Evolutionary conservation across 2,329 filamentous ascomycete genomes (phyloP), one percentile per base, ranked within the genome.

Genomic region (Lecanicillium sp.): DNA sequence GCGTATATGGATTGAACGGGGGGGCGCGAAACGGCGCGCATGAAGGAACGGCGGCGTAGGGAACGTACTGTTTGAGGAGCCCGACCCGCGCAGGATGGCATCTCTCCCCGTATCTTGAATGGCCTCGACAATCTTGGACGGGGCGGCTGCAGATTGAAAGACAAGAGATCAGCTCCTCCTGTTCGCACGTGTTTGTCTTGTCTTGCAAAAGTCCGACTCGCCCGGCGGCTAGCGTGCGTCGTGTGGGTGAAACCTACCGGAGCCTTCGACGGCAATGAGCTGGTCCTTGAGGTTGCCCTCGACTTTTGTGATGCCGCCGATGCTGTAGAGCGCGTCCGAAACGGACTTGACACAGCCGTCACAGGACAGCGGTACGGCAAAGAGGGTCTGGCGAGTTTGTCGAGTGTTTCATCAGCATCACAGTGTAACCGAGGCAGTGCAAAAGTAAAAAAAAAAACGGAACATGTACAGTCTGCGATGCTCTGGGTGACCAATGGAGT

Each of bases 341-440:
- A 98, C 83, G 60, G 89, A 84, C 67, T 90, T 85, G 66, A 95
- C 81, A 72, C 93, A 97, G 62, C 78, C 75, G 59, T 95, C 85
- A 72, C 93, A 97, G 69, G 84, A 89, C 74, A 97, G 84, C 48
- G 90, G 90, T 58, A 97, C 93, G 54, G 91, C 90, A 67, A 97
- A 97, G 55, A 91, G 85, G 52, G 91, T 95, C 86, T 97, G 55
- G 56, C 55, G 32, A 26, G 27, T 29, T 29, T 23, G 38, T 32
- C 21, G 29, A 11, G 37, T n/a, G 47, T 48, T 51, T 49, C 44
- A 48, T 54, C 38, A 48, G 45, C 21, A 20, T 6, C 36, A 26
- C 26, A 20, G 19, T 43, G 46, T 43, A 30, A 49, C 46, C 46
- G 32, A 49, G 23, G 45, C 55, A 40, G 53, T 60, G 54, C 41